Conservation (phyloP, 768 basidiomycete genomes). For the Rhodotorula kratochvilovae region DNA sequence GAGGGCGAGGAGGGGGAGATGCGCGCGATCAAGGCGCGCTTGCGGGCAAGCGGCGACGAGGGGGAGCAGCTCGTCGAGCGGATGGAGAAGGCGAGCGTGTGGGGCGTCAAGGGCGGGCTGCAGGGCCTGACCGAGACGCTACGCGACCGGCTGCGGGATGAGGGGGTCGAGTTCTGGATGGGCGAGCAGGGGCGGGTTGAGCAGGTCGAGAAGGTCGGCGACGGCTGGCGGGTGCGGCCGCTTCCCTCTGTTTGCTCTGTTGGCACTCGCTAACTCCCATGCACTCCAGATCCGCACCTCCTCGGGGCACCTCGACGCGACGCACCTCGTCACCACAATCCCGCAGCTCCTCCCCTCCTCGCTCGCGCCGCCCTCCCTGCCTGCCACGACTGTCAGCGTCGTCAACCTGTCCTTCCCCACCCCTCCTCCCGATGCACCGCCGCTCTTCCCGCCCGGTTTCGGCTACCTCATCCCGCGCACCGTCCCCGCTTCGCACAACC, state of each 20-base stretch:
- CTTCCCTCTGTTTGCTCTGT: neutral
- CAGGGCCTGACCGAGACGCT: slow-evolving; percentile 62
- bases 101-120: slow-evolving; percentile 74
- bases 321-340: slow-evolving; percentile 68
- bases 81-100: slow-evolving; percentile 60
- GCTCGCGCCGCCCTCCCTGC: slow-evolving; percentile 51
- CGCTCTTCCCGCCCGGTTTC: slow-evolving; percentile 70
- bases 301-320: slow-evolving; percentile 18
- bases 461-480: slow-evolving; percentile 85
- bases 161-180: slow-evolving; percentile 61
- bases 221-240: slow-evolving; percentile 20
- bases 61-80: slow-evolving; percentile 15
- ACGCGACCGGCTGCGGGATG: slow-evolving; percentile 51
- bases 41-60: neutral
- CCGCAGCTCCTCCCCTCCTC: slow-evolving; percentile 60
- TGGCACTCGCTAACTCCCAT: neutral
- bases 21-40: slow-evolving; percentile 28
- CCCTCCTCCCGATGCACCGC: slow-evolving; percentile 46
- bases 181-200: slow-evolving; percentile 25
- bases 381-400: slow-evolving; percentile 75
- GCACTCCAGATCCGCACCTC: slow-evolving; percentile 4
- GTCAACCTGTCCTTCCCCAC: slow-evolving; percentile 75
- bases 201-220: slow-evolving; percentile 2
- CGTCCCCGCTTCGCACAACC: slow-evolving; percentile 42
- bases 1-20: slow-evolving; percentile 27